A percentile compares a stretch with the other conserved stretches of the same genome.
phyloP scores from a whole-genome alignment of 345 rosid genomes.

The Camelina laxa region DNA sequence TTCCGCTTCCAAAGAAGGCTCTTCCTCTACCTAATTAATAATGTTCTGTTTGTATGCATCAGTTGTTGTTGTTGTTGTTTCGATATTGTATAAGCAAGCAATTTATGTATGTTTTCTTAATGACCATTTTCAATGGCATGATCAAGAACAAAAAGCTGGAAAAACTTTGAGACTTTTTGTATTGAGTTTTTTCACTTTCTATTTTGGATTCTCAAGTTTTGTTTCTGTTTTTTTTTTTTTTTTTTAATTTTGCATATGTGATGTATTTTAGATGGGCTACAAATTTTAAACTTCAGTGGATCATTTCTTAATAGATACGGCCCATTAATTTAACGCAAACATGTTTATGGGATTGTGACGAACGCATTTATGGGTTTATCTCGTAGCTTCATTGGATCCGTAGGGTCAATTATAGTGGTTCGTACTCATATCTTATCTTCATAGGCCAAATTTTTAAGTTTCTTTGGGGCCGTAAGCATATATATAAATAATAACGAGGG shows the following conservation, averaged over 20 bases:
- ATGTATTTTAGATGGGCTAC: not conserved
- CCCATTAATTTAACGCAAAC: not conserved
- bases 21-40: constrained; percentile 25
- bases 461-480: too few relatives aligned
- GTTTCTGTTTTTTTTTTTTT: not conserved
- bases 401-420: too few relatives aligned
- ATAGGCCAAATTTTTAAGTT: too few relatives aligned
- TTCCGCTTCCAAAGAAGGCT: constrained; percentile 33
- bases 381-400: not conserved
- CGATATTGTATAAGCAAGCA: constrained; percentile 1
- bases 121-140: constrained; percentile 24
- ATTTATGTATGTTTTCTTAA: constrained; percentile 7
- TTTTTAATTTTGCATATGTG: not conserved
- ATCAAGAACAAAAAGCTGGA: not conserved
- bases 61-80: constrained; percentile 43
- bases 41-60: not conserved
- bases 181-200: not conserved
- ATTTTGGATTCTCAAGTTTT: not conserved
- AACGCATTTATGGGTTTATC: not conserved
- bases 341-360: not conserved
- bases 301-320: not conserved
- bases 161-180: constrained; percentile 8
- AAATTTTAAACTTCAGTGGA: not conserved
- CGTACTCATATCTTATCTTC: not conserved
- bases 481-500: too few relatives aligned